These are phyloP conservation scores for Rhodomyrtus tomentosa DNA, from an alignment of 345 rosid species.

Conservation along the genomic window DNA sequence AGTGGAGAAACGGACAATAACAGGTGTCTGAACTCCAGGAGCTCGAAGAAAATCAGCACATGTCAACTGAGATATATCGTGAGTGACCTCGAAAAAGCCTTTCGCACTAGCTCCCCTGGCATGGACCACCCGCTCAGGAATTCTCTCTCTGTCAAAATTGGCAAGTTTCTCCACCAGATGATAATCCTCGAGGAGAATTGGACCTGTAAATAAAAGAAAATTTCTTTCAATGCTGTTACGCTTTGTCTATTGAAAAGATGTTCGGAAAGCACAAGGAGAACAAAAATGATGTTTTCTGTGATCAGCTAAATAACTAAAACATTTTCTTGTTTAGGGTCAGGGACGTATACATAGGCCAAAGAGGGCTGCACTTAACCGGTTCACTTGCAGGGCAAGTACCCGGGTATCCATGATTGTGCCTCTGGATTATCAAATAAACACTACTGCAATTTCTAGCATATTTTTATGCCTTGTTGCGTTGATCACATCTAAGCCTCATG, in stretches of 20 bases:
- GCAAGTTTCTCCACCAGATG: slow-evolving; percentile 90
- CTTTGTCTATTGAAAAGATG: neutral
- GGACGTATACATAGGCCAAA: neutral
- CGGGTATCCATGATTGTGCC: neutral
- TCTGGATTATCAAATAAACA: neutral
- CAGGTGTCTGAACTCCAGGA: slow-evolving; percentile 91
- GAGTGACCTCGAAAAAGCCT: slow-evolving; percentile 98
- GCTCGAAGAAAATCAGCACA: slow-evolving; percentile 96
- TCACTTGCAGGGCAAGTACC: neutral
- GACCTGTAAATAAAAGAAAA: slow-evolving; percentile 37
- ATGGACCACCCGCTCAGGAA: slow-evolving; percentile 98
- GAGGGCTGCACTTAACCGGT: neutral
- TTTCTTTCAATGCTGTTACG: neutral
- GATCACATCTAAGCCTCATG: neutral
- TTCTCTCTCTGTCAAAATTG: slow-evolving; percentile 85
- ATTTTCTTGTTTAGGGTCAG: neutral
- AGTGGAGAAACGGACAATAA: slow-evolving; percentile 94
- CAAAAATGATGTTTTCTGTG: neutral
- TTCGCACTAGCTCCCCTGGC: slow-evolving; percentile 99
- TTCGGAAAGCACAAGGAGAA: neutral
- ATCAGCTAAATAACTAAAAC: neutral
- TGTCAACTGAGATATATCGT: slow-evolving; percentile 62
- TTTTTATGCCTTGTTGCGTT: neutral
- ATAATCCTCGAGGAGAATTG: slow-evolving; percentile 91
- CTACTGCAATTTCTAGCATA: neutral